Base-by-base conservation (phyloP, 768 basidiomycete species). In the Kwoniella sp. region DNA sequence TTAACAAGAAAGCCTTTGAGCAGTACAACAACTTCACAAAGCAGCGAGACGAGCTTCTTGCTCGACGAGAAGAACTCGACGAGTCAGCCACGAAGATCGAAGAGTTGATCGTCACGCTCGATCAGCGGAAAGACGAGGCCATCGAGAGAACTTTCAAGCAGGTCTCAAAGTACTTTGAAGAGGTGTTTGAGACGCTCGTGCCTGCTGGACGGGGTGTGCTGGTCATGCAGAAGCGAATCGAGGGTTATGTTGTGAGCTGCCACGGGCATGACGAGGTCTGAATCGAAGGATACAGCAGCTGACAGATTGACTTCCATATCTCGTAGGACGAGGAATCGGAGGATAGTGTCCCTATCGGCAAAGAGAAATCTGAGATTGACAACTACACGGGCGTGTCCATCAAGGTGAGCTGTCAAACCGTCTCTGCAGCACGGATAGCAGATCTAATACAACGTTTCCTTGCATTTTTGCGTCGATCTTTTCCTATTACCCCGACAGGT, bases 1-100 rank as follows among this genome's bases (percentile, higher is more conserved):
- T 98, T 67, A 99, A 99, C 84, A 99, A 99, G 85, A 97, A 98
- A 77, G 96, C 95, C 0, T 95, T 95, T 77, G 96, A 99, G 79
- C 95, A 98, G 79, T 98, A 96, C 83, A 91, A 87, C 79, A 94
- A 92, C 78, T 98, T 98, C 80, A 96, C 94, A 8, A 97, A 95
- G 78, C 95, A 98, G 79, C 89, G 94, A 1, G 94, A 98, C 77
- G 90, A 93, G 72, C 86, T 97, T 2, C 80, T 90, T 48, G 85
- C 88, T 65, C 89, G 96, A 3, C 86, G 93, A 9, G 90, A 92
- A 69, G 96, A 98, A 78, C 84, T 98, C 30, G 94, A 97, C 70
- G 89, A 87, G 63, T 93, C 92, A 2, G 92, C 92, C 0, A 76
- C 85, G 54, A 93, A 92, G 45, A 98, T 99, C 70, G 87, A 93